These are phyloP conservation scores for Leishmania mexicana DNA, from an alignment of 208 protist species.

Conservation along the genomic window DNA sequence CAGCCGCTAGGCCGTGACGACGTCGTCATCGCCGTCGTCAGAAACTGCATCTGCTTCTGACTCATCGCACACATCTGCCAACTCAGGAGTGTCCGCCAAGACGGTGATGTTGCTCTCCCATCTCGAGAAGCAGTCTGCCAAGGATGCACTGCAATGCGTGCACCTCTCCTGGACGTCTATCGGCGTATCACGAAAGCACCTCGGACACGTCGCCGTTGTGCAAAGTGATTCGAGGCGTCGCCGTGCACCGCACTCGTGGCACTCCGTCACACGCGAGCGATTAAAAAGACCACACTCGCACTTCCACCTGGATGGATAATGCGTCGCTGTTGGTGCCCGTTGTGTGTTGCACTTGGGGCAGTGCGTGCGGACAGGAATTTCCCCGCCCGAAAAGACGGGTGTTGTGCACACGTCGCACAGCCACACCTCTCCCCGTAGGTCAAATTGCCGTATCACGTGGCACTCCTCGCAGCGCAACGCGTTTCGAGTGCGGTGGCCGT, in stretches of 20 bases:
- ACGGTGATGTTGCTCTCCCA: constrained; percentile 6
- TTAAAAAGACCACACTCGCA: constrained; percentile 69
- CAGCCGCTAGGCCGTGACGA: neutral
- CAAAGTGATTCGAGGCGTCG: constrained; percentile 46
- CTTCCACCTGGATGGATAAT: constrained; percentile 64
- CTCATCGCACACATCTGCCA: neutral
- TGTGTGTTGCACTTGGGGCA: constrained; percentile 61
- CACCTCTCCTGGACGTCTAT: constrained; percentile 64
- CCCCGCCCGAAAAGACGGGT: constrained; percentile 59
- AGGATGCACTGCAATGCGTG: constrained; percentile 45
- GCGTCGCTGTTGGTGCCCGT: constrained; percentile 28
- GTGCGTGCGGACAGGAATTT: constrained; percentile 41
- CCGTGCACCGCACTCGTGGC: constrained; percentile 59
- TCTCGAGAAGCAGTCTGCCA: constrained; percentile 6
- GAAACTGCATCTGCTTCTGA: neutral
- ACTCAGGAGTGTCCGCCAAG: neutral
- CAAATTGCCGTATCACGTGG: constrained; percentile 37
- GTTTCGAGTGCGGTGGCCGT: constrained; percentile 28
- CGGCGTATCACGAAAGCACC: constrained; percentile 59
- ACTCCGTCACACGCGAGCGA: constrained; percentile 23
- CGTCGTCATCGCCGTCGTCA: constrained; percentile 2
- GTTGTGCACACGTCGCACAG: constrained; percentile 81
- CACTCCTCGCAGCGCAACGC: constrained; percentile 49
- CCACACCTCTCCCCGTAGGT: constrained; percentile 68
- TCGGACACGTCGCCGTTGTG: constrained; percentile 41